phyloP scores from a whole-genome alignment of 345 rosid genomes.

The Cardamine occulta region DNA sequence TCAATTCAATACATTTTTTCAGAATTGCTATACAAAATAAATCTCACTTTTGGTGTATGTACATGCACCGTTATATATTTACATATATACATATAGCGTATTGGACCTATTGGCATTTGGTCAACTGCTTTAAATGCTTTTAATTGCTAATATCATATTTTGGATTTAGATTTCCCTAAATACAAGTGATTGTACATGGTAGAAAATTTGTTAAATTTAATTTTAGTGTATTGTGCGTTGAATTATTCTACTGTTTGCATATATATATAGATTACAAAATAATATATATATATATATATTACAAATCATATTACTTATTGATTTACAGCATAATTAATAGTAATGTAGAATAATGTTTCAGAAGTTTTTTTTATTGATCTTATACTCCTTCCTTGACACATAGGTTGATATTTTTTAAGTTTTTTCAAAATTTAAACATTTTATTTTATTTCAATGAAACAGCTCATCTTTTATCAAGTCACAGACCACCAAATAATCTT shows the following conservation, averaged over 20 bases:
- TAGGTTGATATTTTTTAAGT: too few relatives aligned
- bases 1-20: too few relatives aligned
- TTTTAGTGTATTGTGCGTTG: neutral
- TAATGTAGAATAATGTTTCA: neutral
- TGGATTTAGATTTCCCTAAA: neutral
- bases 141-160: neutral
- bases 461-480: too few relatives aligned
- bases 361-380: neutral
- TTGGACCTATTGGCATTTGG: neutral
- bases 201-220: neutral
- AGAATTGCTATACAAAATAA: neutral
- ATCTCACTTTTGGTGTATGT: neutral
- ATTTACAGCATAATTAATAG: neutral
- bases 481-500: too few relatives aligned
- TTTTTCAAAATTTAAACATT: too few relatives aligned
- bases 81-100: conserved; percentile 5
- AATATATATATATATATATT: neutral
- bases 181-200: neutral
- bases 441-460: too few relatives aligned
- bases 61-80: conserved; percentile 2
- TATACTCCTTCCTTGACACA: too few relatives aligned
- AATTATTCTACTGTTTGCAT: neutral
- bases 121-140: conserved; percentile 16
- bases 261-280: neutral
- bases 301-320: neutral